Evolutionary conservation across 2,329 filamentous ascomycete species (phyloP).

Genomic region (Rhinocladiella similis): DNA sequence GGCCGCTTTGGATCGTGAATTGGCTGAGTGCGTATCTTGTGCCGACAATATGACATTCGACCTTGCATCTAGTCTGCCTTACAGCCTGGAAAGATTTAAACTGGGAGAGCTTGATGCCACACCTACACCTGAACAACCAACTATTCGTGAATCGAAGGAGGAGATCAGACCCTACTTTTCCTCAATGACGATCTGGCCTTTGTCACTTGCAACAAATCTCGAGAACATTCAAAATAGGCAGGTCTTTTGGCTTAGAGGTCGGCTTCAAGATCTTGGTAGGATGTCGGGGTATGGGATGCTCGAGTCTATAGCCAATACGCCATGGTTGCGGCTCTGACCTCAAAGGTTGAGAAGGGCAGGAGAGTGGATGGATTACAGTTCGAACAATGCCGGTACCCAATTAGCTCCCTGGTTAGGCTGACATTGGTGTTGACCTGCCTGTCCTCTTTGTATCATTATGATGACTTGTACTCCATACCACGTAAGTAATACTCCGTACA

Average conservation of each 20-base stretch:
- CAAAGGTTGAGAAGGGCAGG: neutral
- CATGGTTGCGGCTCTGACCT: conserved; percentile 23
- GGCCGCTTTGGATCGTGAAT: conserved; percentile 9
- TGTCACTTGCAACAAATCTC: conserved; percentile 10
- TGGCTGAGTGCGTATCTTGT: neutral
- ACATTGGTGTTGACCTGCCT: too few species aligned
- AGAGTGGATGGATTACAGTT: too few species aligned
- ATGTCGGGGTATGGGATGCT: conserved; percentile 8
- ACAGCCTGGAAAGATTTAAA: conserved; percentile 6
- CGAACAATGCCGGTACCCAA: too few species aligned
- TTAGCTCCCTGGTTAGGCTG: too few species aligned
- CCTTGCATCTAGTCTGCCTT: conserved; percentile 15
- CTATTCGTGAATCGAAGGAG: neutral
- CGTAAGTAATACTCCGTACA: too few species aligned
- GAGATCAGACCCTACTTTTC: conserved; percentile 11
- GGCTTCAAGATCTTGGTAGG: conserved; percentile 4
- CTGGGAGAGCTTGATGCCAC: neutral
- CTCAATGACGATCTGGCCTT: conserved; percentile 10
- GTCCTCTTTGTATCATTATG: too few species aligned
- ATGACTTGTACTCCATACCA: too few species aligned
- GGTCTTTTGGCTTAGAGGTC: conserved; percentile 2
- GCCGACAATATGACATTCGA: conserved; percentile 5
- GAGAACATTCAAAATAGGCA: neutral
- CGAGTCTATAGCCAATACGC: conserved; percentile 22
- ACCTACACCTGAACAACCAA: neutral